Evolutionary conservation across 1,139 yeast species (phyloP), one percentile per base, ranked within the genome.

Genomic region (Diutina ranongensis): DNA sequence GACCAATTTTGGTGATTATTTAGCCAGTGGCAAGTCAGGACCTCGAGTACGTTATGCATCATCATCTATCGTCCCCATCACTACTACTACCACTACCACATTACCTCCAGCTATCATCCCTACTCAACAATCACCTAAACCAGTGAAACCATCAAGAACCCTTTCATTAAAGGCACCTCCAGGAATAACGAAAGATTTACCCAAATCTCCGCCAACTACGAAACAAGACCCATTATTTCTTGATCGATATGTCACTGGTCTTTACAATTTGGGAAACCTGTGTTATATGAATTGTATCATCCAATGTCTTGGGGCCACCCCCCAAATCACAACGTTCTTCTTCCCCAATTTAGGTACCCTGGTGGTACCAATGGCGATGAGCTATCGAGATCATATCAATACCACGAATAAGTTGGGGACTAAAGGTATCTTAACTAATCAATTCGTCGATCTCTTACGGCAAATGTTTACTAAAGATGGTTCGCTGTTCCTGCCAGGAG

Each of bases 261-360:
- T 92, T 33, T 73, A 73, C 45, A 92, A 92, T 57, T 70, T 85
- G 51, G 97, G 97, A 1, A 92, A 88, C 56, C 84, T 96, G 0
- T 92, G 98, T 61, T 92, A 92, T 60, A 83, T 92, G 81, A 92
- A 92, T 61, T 85, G 96, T 55, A 75, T 92, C 48, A 63, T 92
- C 16, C 98, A 92, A 61, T 89, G 97, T 58, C 64, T 92, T 34
- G 74, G 63, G 4, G 75, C 66, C 10, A 70, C 65, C 21, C 73
- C 68, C 40, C 77, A 63, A 52, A 62, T 65, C 45, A 67, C 65
- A 21, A 64, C 53, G 48, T 75, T 66, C 50, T 68, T 69, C 52
- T 67, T 68, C 50, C 71, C 72, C n/a, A 38, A 25, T 16, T 25
- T 38, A 21, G 42, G 32, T 3, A 21, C 31, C 21, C 28, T 21